A percentile compares a stretch with the other conserved stretches of the same genome.
Evolutionary conservation across 163 green algal species (phyloP).

Genomic region (Volvox carteri): DNA sequence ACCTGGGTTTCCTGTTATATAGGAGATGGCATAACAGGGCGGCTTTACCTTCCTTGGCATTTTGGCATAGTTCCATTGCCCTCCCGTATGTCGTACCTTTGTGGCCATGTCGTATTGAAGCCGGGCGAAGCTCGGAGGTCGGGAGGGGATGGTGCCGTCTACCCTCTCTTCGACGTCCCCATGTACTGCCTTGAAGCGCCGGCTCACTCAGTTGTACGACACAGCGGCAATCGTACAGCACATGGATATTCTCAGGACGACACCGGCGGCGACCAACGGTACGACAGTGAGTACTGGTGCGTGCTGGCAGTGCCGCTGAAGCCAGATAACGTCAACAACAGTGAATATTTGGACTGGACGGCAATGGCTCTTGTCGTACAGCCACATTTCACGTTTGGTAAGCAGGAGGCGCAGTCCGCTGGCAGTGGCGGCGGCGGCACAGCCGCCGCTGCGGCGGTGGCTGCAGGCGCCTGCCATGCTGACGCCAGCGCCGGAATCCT

Average conservation of each 20-base stretch:
- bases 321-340: neutral
- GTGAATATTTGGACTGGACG: conserved; percentile 1
- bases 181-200: conserved; percentile 39
- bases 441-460: neutral
- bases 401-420: neutral
- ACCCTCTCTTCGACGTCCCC: neutral
- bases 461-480: no score
- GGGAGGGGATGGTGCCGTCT: neutral
- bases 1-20: no score
- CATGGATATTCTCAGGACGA: neutral
- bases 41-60: no score
- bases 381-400: conserved; percentile 6
- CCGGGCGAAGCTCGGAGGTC: neutral
- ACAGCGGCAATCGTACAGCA: neutral
- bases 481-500: neutral
- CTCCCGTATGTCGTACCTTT: no score
- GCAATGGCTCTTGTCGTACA: conserved; percentile 34
- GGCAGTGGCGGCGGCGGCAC: neutral
- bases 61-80: no score
- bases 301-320: neutral
- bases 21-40: no score
- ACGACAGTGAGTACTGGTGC: conserved; percentile 24
- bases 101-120: neutral
- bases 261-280: neutral
- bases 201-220: neutral